Conservation (phyloP, 805 yeast species). For the Saccharomycopsis lassenensis region DNA sequence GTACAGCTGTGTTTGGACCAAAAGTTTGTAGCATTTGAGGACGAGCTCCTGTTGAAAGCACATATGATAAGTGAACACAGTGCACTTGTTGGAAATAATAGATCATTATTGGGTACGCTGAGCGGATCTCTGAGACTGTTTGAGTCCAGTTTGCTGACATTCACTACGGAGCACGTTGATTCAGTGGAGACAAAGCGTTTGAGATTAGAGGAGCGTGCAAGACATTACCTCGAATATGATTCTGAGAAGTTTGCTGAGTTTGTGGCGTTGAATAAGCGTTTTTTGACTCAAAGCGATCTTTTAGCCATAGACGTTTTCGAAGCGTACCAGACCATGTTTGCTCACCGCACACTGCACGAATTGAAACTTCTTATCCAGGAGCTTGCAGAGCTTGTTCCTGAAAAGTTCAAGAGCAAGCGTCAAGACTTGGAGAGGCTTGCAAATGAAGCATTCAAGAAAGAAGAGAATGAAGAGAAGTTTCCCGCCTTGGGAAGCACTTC, state of each 20-base stretch:
- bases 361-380: slow-evolving; percentile 48
- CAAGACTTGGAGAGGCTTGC: slow-evolving; percentile 28
- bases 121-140: too few species aligned
- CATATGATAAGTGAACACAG: slow-evolving; percentile 83
- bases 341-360: slow-evolving; percentile 32
- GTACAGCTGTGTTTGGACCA: slow-evolving; percentile 73
- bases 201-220: slow-evolving; percentile 77
- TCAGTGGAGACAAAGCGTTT: slow-evolving; percentile 38
- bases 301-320: slow-evolving; percentile 37
- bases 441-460: slow-evolving; percentile 15
- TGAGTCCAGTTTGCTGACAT: too few species aligned
- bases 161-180: too few species aligned
- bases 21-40: slow-evolving; percentile 84
- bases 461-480: slow-evolving; percentile 29
- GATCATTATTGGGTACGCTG: too few species aligned
- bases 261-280: slow-evolving; percentile 36
- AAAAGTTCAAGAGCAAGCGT: slow-evolving; percentile 29
- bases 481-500: slow-evolving; percentile 33
- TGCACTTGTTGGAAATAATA: slow-evolving; percentile 37
- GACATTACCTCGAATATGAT: slow-evolving; percentile 58
- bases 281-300: slow-evolving; percentile 31
- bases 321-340: slow-evolving; percentile 40
- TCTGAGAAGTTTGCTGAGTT: slow-evolving; percentile 37
- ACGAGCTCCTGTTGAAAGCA: slow-evolving; percentile 75
- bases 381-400: slow-evolving; percentile 44